Percentiles rank a stretch among this genome's conserved stretches.
phyloP scores from a whole-genome alignment of 306 rosid species.

The Pachyrhizus erosus region DNA sequence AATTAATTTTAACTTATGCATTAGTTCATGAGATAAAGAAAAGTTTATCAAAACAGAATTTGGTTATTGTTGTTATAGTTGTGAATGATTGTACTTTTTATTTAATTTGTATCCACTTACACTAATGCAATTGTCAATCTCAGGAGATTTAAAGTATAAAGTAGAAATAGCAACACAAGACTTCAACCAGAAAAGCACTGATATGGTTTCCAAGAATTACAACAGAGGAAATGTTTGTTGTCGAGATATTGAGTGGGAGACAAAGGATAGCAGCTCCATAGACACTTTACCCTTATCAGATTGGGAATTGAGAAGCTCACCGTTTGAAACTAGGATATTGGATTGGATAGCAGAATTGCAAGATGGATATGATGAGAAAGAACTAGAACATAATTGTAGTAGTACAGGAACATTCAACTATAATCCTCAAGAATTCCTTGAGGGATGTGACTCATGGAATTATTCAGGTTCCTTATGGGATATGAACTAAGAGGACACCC shows the following conservation, averaged over 20 bases:
- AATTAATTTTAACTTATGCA: no score
- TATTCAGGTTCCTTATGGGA: constrained; percentile 64
- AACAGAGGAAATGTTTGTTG: constrained; percentile 5
- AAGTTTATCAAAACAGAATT: no score
- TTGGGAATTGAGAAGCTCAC: constrained; percentile 55
- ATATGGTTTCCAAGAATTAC: constrained; percentile 25
- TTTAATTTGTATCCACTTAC: not conserved
- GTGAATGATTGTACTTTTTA: not conserved
- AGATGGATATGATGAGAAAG: constrained; percentile 46
- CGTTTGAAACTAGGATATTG: constrained; percentile 55
- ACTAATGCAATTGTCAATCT: constrained; percentile 22
- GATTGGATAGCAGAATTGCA: constrained; percentile 64
- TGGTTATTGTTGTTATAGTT: not conserved
- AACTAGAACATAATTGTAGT: constrained; percentile 43
- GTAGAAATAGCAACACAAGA: constrained; percentile 34
- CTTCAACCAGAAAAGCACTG: constrained; percentile 25
- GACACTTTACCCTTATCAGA: constrained; percentile 39
- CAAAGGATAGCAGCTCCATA: constrained; percentile 39
- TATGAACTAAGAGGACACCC: constrained; percentile 42
- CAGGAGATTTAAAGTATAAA: constrained; percentile 40
- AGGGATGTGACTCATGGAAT: constrained; percentile 55
- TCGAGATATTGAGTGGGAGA: constrained; percentile 35
- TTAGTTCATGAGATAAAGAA: no score
- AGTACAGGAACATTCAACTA: constrained; percentile 37
- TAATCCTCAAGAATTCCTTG: constrained; percentile 39